Conservation (phyloP, 148 eudicot genomes). For the Pharnaceum exiguum region DNA sequence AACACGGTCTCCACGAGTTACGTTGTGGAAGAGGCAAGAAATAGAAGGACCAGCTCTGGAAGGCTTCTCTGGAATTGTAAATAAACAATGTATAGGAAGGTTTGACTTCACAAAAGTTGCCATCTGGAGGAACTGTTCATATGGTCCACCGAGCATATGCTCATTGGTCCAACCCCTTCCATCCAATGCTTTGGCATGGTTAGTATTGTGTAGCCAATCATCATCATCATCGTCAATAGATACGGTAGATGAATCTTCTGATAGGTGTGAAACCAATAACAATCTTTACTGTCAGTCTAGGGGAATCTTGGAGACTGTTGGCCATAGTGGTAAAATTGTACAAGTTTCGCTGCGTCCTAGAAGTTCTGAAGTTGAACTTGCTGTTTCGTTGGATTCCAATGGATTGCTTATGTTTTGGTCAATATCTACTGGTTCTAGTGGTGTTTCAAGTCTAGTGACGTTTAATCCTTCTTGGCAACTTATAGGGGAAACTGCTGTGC, state of each 20-base stretch:
- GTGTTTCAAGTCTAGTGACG: constrained; percentile 49
- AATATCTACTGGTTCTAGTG: constrained; percentile 35
- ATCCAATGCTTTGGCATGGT: constrained; percentile 50
- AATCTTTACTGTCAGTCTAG: constrained; percentile 33
- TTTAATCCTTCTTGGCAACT: constrained; percentile 61
- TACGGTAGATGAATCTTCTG: constrained; percentile 21
- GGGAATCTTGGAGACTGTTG: constrained; percentile 49
- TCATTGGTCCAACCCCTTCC: constrained; percentile 56
- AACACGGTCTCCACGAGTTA: constrained; percentile 73
- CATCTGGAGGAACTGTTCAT: constrained; percentile 51
- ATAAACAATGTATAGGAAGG: constrained; percentile 9
- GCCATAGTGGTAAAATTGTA: constrained; percentile 69
- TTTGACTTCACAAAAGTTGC: constrained; percentile 44
- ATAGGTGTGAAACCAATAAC: constrained; percentile 27
- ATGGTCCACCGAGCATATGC: constrained; percentile 70
- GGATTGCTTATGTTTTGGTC: constrained; percentile 84
- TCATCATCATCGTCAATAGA: too few relatives aligned
- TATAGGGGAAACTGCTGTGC: constrained; percentile 38
- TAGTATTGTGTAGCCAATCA: constrained; percentile 33
- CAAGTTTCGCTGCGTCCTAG: constrained; percentile 74
- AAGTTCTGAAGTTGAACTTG: constrained; percentile 43
- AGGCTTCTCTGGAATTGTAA: constrained; percentile 7
- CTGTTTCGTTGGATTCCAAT: constrained; percentile 75
- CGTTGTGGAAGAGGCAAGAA: constrained; percentile 69
- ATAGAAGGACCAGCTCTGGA: constrained; percentile 24